Evolutionary conservation across 225 moss, liverwort and hornwort species (phyloP).

Genomic region (Pleurozium schreberi): DNA sequence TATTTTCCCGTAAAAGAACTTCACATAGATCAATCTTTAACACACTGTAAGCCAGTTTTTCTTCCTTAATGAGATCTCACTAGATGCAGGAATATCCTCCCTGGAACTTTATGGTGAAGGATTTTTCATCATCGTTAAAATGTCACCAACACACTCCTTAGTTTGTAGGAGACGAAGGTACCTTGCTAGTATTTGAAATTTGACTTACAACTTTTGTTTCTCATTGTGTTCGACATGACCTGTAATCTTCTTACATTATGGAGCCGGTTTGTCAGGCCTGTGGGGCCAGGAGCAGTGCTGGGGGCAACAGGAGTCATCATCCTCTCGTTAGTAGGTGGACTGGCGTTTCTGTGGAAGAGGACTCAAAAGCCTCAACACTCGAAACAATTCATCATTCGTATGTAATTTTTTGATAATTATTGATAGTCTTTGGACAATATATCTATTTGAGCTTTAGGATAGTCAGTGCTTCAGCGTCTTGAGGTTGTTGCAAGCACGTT

Average conservation of each 20-base stretch:
- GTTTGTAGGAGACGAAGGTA: neutral
- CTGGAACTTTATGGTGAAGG: neutral
- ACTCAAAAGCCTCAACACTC: constrained; percentile 26
- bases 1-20: neutral
- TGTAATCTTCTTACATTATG: constrained; percentile 7
- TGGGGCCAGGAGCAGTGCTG: constrained; percentile 27
- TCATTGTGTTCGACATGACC: neutral
- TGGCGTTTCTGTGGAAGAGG: constrained; percentile 32
- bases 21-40: neutral
- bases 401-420: neutral
- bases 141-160: neutral
- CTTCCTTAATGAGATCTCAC: neutral
- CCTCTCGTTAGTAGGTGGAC: constrained; percentile 15
- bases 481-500: neutral
- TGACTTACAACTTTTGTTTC: neutral
- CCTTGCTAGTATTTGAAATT: too few relatives aligned
- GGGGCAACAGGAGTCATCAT: constrained; percentile 14
- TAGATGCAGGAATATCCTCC: neutral
- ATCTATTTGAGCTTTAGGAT: neutral
- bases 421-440: neutral
- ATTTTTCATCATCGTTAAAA: neutral
- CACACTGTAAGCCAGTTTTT: neutral
- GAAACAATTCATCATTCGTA: constrained; percentile 22
- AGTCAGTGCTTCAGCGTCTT: neutral
- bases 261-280: constrained; percentile 24